Percentiles rank a stretch among this genome's conserved stretches.
Conservation (phyloP, 352 stramenopile genomes). For the Aphanomyces euteiches region DNA sequence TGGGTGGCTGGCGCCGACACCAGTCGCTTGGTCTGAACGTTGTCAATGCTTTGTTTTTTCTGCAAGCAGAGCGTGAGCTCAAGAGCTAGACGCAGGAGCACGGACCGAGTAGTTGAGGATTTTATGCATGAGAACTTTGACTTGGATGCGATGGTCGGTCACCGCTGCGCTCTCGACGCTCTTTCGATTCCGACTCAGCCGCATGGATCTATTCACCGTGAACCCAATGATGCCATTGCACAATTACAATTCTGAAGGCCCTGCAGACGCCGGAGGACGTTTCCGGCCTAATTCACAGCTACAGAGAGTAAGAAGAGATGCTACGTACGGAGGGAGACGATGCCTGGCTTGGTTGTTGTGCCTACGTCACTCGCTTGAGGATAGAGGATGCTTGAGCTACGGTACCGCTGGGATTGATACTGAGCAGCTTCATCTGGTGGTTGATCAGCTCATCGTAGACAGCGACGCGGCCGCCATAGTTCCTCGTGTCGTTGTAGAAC, state of each 20-base stretch:
- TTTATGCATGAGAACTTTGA: slow-evolving; percentile 30
- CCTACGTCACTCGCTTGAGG: too few relatives aligned
- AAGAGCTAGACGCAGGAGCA: not conserved
- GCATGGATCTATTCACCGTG: not conserved
- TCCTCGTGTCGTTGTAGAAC: slow-evolving; percentile 26
- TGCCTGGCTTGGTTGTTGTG: not conserved
- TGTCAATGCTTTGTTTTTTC: not conserved
- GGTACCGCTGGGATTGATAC: slow-evolving; percentile 20
- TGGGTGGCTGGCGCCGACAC: not conserved
- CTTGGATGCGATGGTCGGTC: slow-evolving; percentile 15
- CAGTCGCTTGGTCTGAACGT: slow-evolving; percentile 10
- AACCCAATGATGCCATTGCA: not conserved
- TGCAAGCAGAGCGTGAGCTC: not conserved
- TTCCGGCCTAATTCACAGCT: not conserved
- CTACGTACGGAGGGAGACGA: not conserved
- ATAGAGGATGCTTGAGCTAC: not conserved
- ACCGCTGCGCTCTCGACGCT: not conserved
- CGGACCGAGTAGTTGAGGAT: slow-evolving; percentile 20
- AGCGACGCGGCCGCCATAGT: slow-evolving; percentile 26
- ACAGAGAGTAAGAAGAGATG: too few relatives aligned
- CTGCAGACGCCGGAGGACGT: not conserved
- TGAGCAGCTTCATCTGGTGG: slow-evolving; percentile 29
- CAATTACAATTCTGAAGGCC: slow-evolving; percentile 18
- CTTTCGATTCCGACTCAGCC: slow-evolving; percentile 24
- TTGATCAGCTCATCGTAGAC: slow-evolving; percentile 30